phyloP scores from a whole-genome alignment of 805 yeast genomes.

The Saturnispora gosingensis region DNA sequence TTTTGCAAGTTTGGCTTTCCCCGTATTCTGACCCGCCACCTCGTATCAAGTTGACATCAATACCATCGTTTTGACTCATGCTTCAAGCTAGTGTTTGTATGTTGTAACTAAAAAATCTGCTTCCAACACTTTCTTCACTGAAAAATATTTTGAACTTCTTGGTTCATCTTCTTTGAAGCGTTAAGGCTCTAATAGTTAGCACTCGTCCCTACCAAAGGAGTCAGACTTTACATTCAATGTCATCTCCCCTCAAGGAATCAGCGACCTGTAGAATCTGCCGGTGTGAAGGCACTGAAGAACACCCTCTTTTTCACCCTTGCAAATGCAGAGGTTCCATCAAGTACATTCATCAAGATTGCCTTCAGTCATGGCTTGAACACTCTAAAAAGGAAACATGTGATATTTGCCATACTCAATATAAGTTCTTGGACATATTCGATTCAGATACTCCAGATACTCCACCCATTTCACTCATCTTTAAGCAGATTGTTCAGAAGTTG shows the following conservation, averaged over 20 bases:
- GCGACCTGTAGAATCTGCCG: constrained; percentile 86
- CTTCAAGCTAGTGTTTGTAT: not conserved
- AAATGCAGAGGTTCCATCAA: constrained; percentile 89
- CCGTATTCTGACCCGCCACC: not conserved
- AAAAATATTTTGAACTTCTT: not conserved
- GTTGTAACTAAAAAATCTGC: not conserved
- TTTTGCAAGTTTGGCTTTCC: not conserved
- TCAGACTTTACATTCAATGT: not conserved
- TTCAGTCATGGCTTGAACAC: constrained; percentile 78
- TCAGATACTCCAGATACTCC: constrained; percentile 40
- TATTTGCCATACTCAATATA: constrained; percentile 72
- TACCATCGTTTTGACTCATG: not conserved
- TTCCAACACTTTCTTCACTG: not conserved
- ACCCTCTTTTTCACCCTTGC: constrained; percentile 87
- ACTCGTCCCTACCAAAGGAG: not conserved
- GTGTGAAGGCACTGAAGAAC: constrained; percentile 71
- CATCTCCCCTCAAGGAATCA: constrained; percentile 24
- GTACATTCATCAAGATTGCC: constrained; percentile 87
- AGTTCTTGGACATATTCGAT: constrained; percentile 35
- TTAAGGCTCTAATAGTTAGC: not conserved
- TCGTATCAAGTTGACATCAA: not conserved
- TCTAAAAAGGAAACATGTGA: constrained; percentile 67
- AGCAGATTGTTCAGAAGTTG: constrained; percentile 20
- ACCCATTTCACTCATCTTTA: constrained; percentile 43
- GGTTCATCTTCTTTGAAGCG: not conserved